Evolutionary conservation across 352 stramenopile species (phyloP), one percentile per base, ranked within the genome.

Genomic region (Aphanomyces cochlioides): DNA sequence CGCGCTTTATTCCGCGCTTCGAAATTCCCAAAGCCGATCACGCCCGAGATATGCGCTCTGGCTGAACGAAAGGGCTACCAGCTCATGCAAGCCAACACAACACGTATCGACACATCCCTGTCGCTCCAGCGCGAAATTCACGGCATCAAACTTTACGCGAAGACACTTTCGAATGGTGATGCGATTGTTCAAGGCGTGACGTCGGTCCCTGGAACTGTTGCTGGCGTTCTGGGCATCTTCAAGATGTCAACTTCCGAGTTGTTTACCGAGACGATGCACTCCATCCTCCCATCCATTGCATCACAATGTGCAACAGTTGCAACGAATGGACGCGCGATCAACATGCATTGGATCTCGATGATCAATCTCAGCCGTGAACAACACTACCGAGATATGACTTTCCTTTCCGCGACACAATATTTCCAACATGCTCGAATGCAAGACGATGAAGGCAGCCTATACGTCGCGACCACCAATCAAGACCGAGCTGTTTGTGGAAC

Each of bases 81-180:
- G 15, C 13, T 69, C 10, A 17, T 69, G 15, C 63, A 58, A 17
- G 63, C 63, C 10, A 56, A 69, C 50, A 69, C 63, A n/a, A 69
- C 63, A 47, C 63, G 41, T 13, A 19, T 69, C 12, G 63, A 69
- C 39, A 57, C 63, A 39, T 15, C 63, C 13, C 28, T 69, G 7
- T 41, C 48, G 40, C 48, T 48, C 50, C 39, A 54, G 19, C 63
- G 41, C 43, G 63, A 69, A n/a, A n/a, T n/a, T n/a, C 10, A 57
- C 40, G 63, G 63, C 6, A 69, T 69, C 50, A 65, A 63, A 37
- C n/a, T 69, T 3, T 69, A 69, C 50, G 63, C 56, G 36, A 47
- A 50, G 15, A 64, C 13, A 5, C 28, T 28, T 13, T 36, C 50
- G 50, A 64, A 57, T 39, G 63, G 41, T 13, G 34, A 7, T 13